phyloP scores from a whole-genome alignment of 176 grass and related monocot species.

The Triticum urartu region DNA sequence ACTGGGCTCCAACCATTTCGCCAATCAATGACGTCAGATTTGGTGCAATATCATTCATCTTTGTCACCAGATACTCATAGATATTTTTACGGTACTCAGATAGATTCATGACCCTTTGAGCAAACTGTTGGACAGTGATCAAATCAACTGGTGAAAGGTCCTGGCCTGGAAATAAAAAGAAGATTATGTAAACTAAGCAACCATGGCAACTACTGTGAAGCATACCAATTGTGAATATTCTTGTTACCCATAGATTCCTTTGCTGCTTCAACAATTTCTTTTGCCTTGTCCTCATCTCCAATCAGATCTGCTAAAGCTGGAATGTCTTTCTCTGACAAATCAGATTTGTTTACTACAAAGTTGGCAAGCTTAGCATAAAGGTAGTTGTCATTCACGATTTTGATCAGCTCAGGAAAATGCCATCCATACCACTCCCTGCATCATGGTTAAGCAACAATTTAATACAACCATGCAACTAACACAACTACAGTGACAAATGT shows the following conservation, averaged over 20 bases:
- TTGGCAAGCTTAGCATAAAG: slow-evolving; percentile 76
- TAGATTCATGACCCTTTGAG: slow-evolving; percentile 83
- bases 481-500: neutral
- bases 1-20: slow-evolving; percentile 83
- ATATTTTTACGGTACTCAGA: slow-evolving; percentile 92
- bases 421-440: slow-evolving; percentile 87
- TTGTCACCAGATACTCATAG: slow-evolving; percentile 96
- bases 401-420: slow-evolving; percentile 85
- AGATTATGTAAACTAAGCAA: slow-evolving; percentile 8
- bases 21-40: slow-evolving; percentile 88
- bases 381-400: slow-evolving; percentile 83
- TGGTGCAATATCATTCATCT: slow-evolving; percentile 96
- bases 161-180: slow-evolving; percentile 47
- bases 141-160: slow-evolving; percentile 87
- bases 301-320: slow-evolving; percentile 63
- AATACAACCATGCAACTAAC: neutral
- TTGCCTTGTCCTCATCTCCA: slow-evolving; percentile 84
- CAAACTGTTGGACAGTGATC: slow-evolving; percentile 90
- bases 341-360: slow-evolving; percentile 68
- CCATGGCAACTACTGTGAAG: neutral
- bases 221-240: neutral
- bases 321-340: slow-evolving; percentile 67
- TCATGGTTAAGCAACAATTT: neutral
- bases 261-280: slow-evolving; percentile 89
- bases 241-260: slow-evolving; percentile 82